phyloP scores from a whole-genome alignment of 2,329 filamentous ascomycete species.

The Penicillium janthinellum region DNA sequence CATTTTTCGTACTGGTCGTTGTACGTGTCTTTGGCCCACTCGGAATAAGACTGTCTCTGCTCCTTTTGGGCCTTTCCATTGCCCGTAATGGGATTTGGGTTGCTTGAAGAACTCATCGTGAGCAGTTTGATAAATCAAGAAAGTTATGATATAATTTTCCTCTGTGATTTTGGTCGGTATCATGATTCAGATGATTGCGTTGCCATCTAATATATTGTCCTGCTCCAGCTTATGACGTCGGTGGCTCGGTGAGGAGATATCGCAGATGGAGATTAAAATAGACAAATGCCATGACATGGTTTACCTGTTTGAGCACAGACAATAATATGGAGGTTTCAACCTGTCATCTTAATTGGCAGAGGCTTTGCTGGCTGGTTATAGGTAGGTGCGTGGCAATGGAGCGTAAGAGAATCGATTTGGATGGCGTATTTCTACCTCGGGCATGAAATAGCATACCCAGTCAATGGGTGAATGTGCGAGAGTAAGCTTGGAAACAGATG shows the following conservation, averaged over 20 bases:
- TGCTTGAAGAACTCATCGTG: background rate
- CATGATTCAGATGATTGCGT: background rate
- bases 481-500: background rate
- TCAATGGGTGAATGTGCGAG: background rate
- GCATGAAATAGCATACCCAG: background rate
- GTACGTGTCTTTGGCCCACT: conserved; percentile 52
- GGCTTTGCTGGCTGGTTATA: background rate
- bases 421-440: background rate
- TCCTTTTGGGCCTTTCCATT: conserved; percentile 12
- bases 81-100: background rate
- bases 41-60: conserved; percentile 30
- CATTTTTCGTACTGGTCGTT: conserved; percentile 57
- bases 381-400: background rate
- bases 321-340: background rate
- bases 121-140: background rate
- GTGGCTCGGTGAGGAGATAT: background rate
- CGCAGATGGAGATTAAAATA: background rate
- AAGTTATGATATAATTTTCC: background rate
- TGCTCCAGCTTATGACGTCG: conserved; percentile 1
- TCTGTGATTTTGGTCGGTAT: background rate
- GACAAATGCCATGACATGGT: background rate
- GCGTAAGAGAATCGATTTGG: background rate
- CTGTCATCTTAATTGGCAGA: background rate
- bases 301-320: background rate
- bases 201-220: background rate